Conservation (phyloP, 352 stramenopile species). For the Elongisporangium prolatum region DNA sequence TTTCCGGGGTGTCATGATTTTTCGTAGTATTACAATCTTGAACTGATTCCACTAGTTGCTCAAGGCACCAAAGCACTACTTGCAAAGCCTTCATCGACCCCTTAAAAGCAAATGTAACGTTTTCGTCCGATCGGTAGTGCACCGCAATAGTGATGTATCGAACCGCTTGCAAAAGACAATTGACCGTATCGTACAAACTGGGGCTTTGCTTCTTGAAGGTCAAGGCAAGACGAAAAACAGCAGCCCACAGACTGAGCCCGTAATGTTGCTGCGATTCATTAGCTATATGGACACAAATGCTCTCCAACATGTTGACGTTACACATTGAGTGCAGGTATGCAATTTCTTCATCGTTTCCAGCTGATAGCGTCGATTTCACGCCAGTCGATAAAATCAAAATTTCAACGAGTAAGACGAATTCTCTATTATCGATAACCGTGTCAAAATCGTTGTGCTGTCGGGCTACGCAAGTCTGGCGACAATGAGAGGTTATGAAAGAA, state of each 20-base stretch:
- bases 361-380: neutral
- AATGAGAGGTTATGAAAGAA: conserved; percentile 45
- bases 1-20: neutral
- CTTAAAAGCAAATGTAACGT: conserved; percentile 20
- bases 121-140: conserved; percentile 24
- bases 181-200: conserved; percentile 37
- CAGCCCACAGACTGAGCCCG: conserved; percentile 33
- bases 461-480: conserved; percentile 23
- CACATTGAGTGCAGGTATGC: conserved; percentile 28
- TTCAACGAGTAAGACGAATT: conserved; percentile 37
- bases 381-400: conserved; percentile 30
- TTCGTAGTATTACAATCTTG: neutral
- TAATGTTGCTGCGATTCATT: conserved; percentile 24
- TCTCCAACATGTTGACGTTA: conserved; percentile 34
- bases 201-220: conserved; percentile 28
- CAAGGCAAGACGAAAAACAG: conserved; percentile 27
- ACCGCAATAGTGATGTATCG: conserved; percentile 38
- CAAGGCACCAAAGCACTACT: conserved; percentile 20
- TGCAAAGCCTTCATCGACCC: conserved; percentile 18
- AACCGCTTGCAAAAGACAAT: conserved; percentile 47
- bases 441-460: conserved; percentile 6
- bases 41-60: conserved; percentile 12
- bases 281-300: conserved; percentile 32
- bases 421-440: conserved; percentile 15
- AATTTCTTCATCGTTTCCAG: conserved; percentile 15